These are phyloP conservation scores for Aspergillus ostianus DNA, from an alignment of 495 filamentous ascomycete species.

Conservation along the genomic window DNA sequence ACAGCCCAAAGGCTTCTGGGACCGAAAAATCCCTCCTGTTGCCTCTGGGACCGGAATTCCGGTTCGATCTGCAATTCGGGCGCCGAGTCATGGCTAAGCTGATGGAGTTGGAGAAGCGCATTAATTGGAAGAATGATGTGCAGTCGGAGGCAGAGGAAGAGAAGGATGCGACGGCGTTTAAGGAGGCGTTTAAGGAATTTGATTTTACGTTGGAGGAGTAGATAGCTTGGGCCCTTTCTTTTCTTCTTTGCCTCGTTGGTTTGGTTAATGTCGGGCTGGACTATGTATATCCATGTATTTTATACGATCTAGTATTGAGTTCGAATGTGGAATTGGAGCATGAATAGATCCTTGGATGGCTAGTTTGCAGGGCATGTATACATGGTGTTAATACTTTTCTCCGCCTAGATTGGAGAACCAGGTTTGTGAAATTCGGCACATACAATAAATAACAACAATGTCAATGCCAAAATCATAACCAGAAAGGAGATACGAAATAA, in stretches of 20 bases:
- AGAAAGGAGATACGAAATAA: not conserved
- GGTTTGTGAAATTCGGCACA: too few species aligned
- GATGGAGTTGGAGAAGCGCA: slow-evolving; percentile 67
- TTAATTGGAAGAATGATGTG: slow-evolving; percentile 78
- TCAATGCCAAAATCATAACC: not conserved
- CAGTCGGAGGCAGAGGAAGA: slow-evolving; percentile 77
- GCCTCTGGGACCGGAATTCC: slow-evolving; percentile 48
- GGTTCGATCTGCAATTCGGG: slow-evolving; percentile 66
- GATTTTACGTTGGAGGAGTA: slow-evolving; percentile 66
- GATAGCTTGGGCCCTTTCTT: not conserved
- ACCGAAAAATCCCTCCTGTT: slow-evolving; percentile 51
- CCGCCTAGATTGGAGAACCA: too few species aligned
- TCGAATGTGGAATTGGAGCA: not conserved
- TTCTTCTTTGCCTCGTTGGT: not conserved
- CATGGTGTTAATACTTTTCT: too few species aligned
- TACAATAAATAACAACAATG: not conserved
- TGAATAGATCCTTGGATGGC: not conserved
- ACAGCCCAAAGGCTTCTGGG: slow-evolving; percentile 4
- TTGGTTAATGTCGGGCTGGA: not conserved
- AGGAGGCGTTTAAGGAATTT: slow-evolving; percentile 79
- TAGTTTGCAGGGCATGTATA: not conserved
- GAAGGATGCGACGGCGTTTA: slow-evolving; percentile 75
- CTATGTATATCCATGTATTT: not conserved
- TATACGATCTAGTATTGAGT: not conserved
- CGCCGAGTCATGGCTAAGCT: slow-evolving; percentile 85